Percentiles rank a stretch among this genome's conserved stretches.
phyloP scores from a whole-genome alignment of 2,329 filamentous ascomycete species.

The Nemania sp. region DNA sequence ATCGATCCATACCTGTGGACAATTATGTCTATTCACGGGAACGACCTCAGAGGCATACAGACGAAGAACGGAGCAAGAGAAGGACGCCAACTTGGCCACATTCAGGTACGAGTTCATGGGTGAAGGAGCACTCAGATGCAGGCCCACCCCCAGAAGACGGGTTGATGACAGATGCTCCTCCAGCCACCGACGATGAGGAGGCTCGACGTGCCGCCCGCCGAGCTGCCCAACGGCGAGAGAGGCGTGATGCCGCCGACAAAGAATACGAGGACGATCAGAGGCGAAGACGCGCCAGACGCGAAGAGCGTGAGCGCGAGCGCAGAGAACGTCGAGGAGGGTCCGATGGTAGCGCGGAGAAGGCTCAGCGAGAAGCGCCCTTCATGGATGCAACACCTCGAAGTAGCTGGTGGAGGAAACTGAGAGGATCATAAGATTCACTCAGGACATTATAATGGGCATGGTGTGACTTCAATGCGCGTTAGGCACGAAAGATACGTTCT shows the following conservation, averaged over 20 bases:
- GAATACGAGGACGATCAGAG: conserved; percentile 50
- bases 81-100: conserved; percentile 58
- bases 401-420: conserved; percentile 64
- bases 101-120: conserved; percentile 67
- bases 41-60: conserved; percentile 42
- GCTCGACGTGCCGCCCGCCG: conserved; percentile 55
- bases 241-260: conserved; percentile 40
- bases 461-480: background rate
- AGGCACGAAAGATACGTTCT: background rate
- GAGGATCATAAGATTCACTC: conserved; percentile 37
- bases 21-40: conserved; percentile 49
- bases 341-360: conserved; percentile 42
- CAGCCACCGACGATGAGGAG: conserved; percentile 50
- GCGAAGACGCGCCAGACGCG: conserved; percentile 49
- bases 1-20: conserved; percentile 48
- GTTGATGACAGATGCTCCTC: conserved; percentile 41
- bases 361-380: conserved; percentile 46
- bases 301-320: conserved; percentile 46
- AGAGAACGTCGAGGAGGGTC: conserved; percentile 39
- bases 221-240: conserved; percentile 49
- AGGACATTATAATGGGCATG: too few species aligned
- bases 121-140: conserved; percentile 66
- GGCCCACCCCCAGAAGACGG: conserved; percentile 58
- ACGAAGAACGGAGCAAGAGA: conserved; percentile 39
- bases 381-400: conserved; percentile 54